Evolutionary conservation across 2,329 filamentous ascomycete genomes (phyloP).

Genomic region (Helotiales sp.): DNA sequence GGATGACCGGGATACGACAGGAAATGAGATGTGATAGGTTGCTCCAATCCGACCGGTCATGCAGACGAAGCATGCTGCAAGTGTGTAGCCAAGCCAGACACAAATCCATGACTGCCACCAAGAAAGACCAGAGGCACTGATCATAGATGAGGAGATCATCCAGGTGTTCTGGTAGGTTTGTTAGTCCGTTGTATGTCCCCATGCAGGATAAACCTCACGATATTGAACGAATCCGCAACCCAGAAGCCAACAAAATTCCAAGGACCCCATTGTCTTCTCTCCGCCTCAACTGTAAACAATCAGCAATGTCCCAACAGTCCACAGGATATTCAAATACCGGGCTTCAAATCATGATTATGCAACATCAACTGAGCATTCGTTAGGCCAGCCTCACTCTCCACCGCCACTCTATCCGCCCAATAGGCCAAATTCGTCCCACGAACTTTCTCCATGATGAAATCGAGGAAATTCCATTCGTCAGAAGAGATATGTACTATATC

Average conservation of each 20-base stretch:
- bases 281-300: conserved; percentile 66
- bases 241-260: conserved; percentile 92
- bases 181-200: background rate
- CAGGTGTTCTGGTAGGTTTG: conserved; percentile 69
- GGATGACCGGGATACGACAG: conserved; percentile 75
- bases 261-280: conserved; percentile 79
- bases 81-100: conserved; percentile 83
- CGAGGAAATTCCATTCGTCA: conserved; percentile 45
- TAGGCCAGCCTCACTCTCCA: conserved; percentile 77
- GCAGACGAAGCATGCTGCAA: conserved; percentile 77
- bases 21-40: conserved; percentile 87
- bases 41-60: conserved; percentile 83
- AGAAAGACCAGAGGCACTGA: conserved; percentile 69
- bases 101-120: conserved; percentile 95
- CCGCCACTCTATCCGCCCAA: conserved; percentile 64
- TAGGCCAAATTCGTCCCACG: conserved; percentile 36
- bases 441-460: conserved; percentile 47
- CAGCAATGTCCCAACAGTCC: conserved; percentile 33
- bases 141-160: conserved; percentile 91
- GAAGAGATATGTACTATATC: conserved; percentile 28
- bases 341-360: conserved; percentile 81
- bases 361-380: conserved; percentile 82
- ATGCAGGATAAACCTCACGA: conserved; percentile 49
- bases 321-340: conserved; percentile 47
- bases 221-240: conserved; percentile 85